phyloP scores from a whole-genome alignment of 768 basidiomycete genomes.

The Hysterangium stoloniferum region DNA sequence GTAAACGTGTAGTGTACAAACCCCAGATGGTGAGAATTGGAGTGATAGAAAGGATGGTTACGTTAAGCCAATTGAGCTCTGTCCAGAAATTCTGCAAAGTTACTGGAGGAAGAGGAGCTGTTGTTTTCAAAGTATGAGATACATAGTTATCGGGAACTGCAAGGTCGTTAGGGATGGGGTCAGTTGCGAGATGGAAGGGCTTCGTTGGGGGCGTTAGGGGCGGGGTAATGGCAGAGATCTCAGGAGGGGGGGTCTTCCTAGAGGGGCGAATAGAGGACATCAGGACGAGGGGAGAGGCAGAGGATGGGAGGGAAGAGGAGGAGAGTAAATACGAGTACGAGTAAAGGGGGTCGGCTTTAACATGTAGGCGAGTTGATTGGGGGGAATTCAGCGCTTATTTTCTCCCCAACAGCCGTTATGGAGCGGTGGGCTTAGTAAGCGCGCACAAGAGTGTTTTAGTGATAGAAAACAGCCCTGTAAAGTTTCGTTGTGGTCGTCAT shows the following conservation, averaged over 20 bases:
- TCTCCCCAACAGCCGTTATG: too few species aligned
- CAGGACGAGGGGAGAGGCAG: slow-evolving; percentile 14
- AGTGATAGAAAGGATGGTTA: slow-evolving; percentile 62
- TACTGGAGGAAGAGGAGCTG: slow-evolving; percentile 62
- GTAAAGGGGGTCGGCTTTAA: too few species aligned
- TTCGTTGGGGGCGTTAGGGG: slow-evolving; percentile 16
- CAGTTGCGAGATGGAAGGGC: not conserved
- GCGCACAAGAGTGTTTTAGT: too few species aligned
- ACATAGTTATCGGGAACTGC: slow-evolving; percentile 82
- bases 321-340: too few species aligned
- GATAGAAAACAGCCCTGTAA: too few species aligned
- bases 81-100: slow-evolving; percentile 46
- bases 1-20: slow-evolving; percentile 50
- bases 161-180: slow-evolving; percentile 36
- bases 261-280: slow-evolving; percentile 26
- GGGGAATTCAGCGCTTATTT: too few species aligned
- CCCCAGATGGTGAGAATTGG: slow-evolving; percentile 73
- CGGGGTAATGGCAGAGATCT: slow-evolving; percentile 18
- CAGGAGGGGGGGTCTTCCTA: slow-evolving; percentile 16
- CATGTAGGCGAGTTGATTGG: too few species aligned
- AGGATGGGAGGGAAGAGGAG: slow-evolving; percentile 2
- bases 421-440: too few species aligned
- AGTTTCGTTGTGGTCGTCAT: too few species aligned
- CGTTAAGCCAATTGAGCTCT: slow-evolving; percentile 74
- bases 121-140: slow-evolving; percentile 59